Base-by-base conservation (phyloP, 1,139 yeast species). In the Yamadazyma dushanensis region DNA sequence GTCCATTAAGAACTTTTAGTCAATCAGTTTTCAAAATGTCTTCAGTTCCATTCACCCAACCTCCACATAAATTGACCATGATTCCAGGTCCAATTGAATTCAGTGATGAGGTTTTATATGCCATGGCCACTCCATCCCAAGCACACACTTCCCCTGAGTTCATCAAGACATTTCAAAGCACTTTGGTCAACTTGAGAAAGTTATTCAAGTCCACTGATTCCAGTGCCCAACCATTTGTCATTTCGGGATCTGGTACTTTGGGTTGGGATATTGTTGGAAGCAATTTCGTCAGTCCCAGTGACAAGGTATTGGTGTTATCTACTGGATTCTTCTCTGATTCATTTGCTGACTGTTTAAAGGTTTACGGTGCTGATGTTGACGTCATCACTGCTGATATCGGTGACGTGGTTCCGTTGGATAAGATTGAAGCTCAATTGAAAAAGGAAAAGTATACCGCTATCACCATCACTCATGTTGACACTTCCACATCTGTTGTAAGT, bases 81-180 rank as follows among this genome's bases (percentile, higher is more conserved):
- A 86, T 89, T 50, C 97, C 97, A 26, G 97, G 97, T 32, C 97
- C 97, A 42, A 85, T 90, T 57, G 94, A 86, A 61, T 82, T 90
- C 61, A 82, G 90, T 35, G 88, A 85, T 49, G 77, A 71, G 42
- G 97, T 90, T 34, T 76, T 86, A 49, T 68, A 70, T 32, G 95
- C 96, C 37, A 83, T 86, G 85, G 69, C 89, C 29, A 83, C 87
- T 30, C 94, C 92, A 21, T 82, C 96, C 4, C 80, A 86, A 53
- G 84, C 95, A 11, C 97, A 89, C 63, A 87, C 96, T 31, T 79
- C 94, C n/a, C 92, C 94, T 6, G 89, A 86, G 50, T 90, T 90
- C 54, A 73, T 85, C 44, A 66, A 73, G 33, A 80, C 86, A 31
- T 89, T 89, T 66, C 87, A 83, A 55, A 61, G 75, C 23, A 83